These are phyloP conservation scores for Hymenoscyphus fructigenus DNA, from an alignment of 2,329 filamentous ascomycete species.

Conservation along the genomic window DNA sequence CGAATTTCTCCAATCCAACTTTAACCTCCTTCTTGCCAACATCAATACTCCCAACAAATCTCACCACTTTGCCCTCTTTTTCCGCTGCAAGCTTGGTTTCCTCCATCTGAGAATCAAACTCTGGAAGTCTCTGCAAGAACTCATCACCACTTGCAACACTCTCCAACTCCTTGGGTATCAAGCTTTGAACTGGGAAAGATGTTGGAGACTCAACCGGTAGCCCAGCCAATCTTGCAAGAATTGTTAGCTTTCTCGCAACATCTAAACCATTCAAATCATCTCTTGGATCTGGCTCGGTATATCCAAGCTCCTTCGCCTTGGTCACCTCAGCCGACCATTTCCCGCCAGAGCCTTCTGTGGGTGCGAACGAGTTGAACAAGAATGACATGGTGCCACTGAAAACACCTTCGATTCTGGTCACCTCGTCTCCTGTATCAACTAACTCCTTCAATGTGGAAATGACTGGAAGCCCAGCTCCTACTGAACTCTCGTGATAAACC, in stretches of 20 bases:
- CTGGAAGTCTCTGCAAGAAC: constrained; percentile 77
- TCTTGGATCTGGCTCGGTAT: constrained; percentile 84
- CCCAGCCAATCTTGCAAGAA: constrained; percentile 82
- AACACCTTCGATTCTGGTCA: constrained; percentile 92
- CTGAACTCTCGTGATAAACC: constrained; percentile 92
- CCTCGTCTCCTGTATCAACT: constrained; percentile 88
- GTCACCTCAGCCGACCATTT: constrained; percentile 89
- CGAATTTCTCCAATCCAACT: constrained; percentile 88
- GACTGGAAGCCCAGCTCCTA: constrained; percentile 89
- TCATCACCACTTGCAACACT: constrained; percentile 74
- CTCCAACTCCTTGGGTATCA: constrained; percentile 88
- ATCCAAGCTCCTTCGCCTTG: constrained; percentile 89
- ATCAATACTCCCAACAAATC: constrained; percentile 93
- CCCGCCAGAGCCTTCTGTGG: constrained; percentile 70
- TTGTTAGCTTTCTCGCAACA: constrained; percentile 94
- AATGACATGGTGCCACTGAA: constrained; percentile 98
- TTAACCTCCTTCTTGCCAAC: constrained; percentile 78
- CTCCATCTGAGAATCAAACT: constrained; percentile 90
- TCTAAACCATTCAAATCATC: constrained; percentile 87
- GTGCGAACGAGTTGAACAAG: constrained; percentile 96
- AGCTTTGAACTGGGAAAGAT: constrained; percentile 87
- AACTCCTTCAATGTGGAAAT: constrained; percentile 92
- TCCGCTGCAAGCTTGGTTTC: constrained; percentile 81
- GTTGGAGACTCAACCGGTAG: constrained; percentile 79
- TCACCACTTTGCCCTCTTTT: constrained; percentile 84